phyloP scores from a whole-genome alignment of 169 alveolate species.

The Sarcocystis neurona region DNA sequence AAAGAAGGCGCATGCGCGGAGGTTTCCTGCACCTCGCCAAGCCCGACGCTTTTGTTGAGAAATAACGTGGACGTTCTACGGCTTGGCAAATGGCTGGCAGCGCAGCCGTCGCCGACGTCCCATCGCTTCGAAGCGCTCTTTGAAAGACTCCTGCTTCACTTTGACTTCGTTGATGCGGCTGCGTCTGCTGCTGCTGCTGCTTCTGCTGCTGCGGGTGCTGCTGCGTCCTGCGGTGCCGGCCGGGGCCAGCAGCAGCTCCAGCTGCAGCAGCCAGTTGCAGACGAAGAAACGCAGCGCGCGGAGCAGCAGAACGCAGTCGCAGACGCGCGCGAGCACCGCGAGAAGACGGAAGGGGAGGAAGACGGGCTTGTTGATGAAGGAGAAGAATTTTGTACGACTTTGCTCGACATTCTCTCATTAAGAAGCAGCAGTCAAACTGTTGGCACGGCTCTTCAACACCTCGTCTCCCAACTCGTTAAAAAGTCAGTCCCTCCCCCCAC shows the following conservation, averaged over 20 bases:
- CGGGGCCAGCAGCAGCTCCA: conserved; percentile 18
- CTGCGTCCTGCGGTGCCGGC: not conserved
- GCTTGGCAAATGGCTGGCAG: conserved; percentile 25
- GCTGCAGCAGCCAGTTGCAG: not conserved
- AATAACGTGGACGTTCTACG: not conserved
- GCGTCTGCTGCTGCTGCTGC: too few species aligned
- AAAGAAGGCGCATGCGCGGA: not conserved
- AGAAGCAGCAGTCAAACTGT: conserved; percentile 4
- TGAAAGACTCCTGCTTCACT: conserved; percentile 28
- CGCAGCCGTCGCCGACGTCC: conserved; percentile 12
- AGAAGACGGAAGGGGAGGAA: not conserved
- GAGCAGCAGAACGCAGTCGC: not conserved
- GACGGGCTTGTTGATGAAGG: not conserved
- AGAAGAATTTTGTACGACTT: not conserved
- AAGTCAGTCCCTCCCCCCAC: not conserved
- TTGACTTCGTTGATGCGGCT: conserved; percentile 26
- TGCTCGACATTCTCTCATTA: conserved; percentile 4
- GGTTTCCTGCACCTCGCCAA: not conserved
- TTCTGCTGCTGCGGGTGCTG: too few species aligned
- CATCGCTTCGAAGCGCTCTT: not conserved
- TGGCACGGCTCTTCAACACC: not conserved
- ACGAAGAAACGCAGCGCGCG: conserved; percentile 1
- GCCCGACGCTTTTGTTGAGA: not conserved
- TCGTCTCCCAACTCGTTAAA: conserved; percentile 6
- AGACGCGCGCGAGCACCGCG: not conserved